Conservation (phyloP, 495 filamentous ascomycete species). For the Aspergillus saccharolyticus region DNA sequence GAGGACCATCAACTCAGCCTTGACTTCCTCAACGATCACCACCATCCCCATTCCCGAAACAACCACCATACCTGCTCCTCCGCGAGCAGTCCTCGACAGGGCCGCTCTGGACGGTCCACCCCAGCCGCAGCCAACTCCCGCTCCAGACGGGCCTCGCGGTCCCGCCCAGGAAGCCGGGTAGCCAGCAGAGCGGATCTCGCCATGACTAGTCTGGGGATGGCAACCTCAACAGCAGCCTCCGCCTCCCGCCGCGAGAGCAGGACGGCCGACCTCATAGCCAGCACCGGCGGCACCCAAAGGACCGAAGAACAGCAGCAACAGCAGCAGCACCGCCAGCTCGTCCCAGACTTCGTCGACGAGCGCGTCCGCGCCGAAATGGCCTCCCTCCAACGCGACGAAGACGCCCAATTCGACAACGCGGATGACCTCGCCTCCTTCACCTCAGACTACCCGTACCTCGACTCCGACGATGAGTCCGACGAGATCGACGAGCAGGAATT, state of each 20-base stretch:
- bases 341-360: constrained; percentile 44
- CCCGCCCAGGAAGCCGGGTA: constrained; percentile 28
- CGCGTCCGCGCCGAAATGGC: constrained; percentile 41
- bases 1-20: constrained; percentile 40
- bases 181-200: constrained; percentile 32
- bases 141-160: constrained; percentile 31
- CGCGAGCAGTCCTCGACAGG: constrained; percentile 13
- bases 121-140: constrained; percentile 19
- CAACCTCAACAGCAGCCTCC: background rate
- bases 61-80: background rate
- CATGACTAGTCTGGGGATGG: constrained; percentile 30
- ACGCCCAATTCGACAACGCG: constrained; percentile 5
- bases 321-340: constrained; percentile 15
- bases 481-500: constrained; percentile 43
- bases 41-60: background rate
- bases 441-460: constrained; percentile 22
- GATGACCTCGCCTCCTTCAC: constrained; percentile 7
- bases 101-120: constrained; percentile 37
- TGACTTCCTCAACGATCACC: constrained; percentile 1
- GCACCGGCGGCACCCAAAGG: background rate
- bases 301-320: background rate
- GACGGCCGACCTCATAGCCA: background rate
- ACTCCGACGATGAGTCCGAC: constrained; percentile 20
- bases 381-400: constrained; percentile 22
- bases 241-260: background rate